A percentile compares a stretch with the other conserved stretches of the same genome.
These are phyloP conservation scores for Vanrija sp. DNA, from an alignment of 1,284 basidiomycete genomes.

Conservation along the genomic window DNA sequence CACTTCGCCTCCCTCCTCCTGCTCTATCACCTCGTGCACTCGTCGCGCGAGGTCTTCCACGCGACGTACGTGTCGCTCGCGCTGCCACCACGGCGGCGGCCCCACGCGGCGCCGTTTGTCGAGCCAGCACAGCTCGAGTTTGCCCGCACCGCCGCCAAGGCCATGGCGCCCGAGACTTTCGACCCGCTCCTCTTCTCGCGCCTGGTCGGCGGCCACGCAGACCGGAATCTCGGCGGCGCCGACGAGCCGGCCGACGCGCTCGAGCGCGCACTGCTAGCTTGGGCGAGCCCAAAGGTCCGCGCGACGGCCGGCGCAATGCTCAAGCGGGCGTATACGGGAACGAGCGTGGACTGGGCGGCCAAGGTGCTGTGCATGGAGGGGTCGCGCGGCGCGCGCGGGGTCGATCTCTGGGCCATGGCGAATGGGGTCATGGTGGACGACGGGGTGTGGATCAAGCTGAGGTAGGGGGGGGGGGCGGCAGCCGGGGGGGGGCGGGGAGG, in stretches of 20 bases:
- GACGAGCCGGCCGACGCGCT: constrained; percentile 3
- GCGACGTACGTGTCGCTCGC: constrained; percentile 3
- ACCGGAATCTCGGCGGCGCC: neutral
- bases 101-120: neutral
- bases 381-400: neutral
- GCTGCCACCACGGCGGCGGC: neutral
- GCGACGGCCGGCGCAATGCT: constrained; percentile 30
- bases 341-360: constrained; percentile 23
- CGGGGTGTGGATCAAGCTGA: constrained; percentile 22
- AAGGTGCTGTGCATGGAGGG: constrained; percentile 19
- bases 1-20: constrained; percentile 33
- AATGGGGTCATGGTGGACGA: constrained; percentile 21
- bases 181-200: constrained; percentile 27
- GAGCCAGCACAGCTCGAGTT: neutral
- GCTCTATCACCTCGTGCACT: constrained; percentile 34
- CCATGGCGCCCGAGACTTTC: constrained; percentile 27
- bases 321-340: constrained; percentile 28
- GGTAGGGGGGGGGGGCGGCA: neutral
- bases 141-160: constrained; percentile 10
- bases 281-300: constrained; percentile 27
- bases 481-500: no score
- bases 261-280: constrained; percentile 30
- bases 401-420: constrained; percentile 21
- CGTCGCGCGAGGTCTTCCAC: constrained; percentile 4
- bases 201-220: constrained; percentile 1